Evolutionary conservation across 2,329 filamentous ascomycete species (phyloP).

Genomic region (Verticillium dahliae): DNA sequence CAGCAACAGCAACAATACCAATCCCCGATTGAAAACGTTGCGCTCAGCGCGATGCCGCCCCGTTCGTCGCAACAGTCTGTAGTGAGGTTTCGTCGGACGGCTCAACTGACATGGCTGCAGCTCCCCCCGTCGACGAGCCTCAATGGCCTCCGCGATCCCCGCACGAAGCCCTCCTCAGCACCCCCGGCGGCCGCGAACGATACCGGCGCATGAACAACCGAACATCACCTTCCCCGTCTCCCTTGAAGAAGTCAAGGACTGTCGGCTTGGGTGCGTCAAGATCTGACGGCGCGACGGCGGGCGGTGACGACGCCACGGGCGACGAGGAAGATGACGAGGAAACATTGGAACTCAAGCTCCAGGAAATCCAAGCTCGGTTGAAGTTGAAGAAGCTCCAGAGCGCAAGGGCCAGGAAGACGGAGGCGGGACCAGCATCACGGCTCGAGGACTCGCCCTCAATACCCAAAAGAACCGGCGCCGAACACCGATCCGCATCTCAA

Average conservation of each 20-base stretch:
- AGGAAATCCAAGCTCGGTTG: constrained; percentile 81
- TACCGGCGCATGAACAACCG: constrained; percentile 62
- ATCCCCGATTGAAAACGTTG: neutral
- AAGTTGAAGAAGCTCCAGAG: constrained; percentile 83
- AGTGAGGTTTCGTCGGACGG: neutral
- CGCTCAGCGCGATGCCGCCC: constrained; percentile 10
- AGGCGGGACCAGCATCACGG: neutral
- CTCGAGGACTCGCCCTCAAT: neutral
- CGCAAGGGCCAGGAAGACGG: constrained; percentile 33
- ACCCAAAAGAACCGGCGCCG: constrained; percentile 19
- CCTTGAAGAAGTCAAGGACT: constrained; percentile 40
- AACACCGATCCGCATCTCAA: neutral
- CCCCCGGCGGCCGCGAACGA: constrained; percentile 73
- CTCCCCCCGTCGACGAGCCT: constrained; percentile 27
- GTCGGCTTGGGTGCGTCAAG: constrained; percentile 19
- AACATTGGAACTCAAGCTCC: constrained; percentile 75
- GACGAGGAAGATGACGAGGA: constrained; percentile 80
- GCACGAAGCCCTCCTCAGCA: constrained; percentile 55
- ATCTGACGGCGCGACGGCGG: constrained; percentile 4
- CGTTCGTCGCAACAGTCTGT: constrained; percentile 5
- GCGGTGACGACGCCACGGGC: constrained; percentile 30
- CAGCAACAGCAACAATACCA: neutral
- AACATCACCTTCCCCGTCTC: constrained; percentile 63
- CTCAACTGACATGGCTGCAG: constrained; percentile 10
- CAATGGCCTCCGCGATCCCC: constrained; percentile 65